Base-by-base conservation (phyloP, 768 basidiomycete genomes). In the Psilocybe subaeruginosa region DNA sequence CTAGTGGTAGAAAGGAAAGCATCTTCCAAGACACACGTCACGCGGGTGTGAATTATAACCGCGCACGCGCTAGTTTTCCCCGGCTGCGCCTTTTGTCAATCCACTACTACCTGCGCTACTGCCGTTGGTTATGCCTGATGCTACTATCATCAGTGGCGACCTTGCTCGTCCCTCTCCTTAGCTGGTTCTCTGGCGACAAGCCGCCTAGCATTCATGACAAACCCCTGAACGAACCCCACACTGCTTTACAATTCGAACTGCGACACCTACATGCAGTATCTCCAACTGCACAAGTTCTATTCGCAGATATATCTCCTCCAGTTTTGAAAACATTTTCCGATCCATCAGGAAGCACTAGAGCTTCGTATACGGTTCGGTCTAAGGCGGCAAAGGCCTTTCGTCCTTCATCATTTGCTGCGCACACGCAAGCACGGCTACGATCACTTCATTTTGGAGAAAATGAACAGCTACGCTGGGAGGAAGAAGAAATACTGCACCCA, bases 401-500 rank as follows among this genome's bases (percentile, higher is more conserved):
- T 50, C 85, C 85, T 3, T 74, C 81, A 1, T 85, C 85, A 2
- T 81, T 81, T 60, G 71, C 71, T 27, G 79, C 77, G 30, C 76
- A 78, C 64, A 71, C 74, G 19, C 73, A 76, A 27, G 83, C 82
- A 35, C 80, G 80, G 27, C 68, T 70, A 54, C 80, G 78, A 53
- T 85, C 83, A 8, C 70, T 80, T 61, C 73, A 69, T 46, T 77
- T 78, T 63, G 79, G 78, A 4, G 80, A 87, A 58, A 84, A 77
- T 59, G 71, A 78, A 52, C 64, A 65, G 43, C 67, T 85, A 31
- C 73, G 74, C 6, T 98, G 96, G 95, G 84, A 89, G 8, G 89
- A 91, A 69, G 85, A 88, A 5, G 89, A 91, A 60, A 77, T 93
- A 0, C 56, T 77, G 2, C 91, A 79, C 0, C 97, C 97, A 2